Evolutionary conservation across 164 flowering plant species (phyloP).

Genomic region (Malania oleifera): DNA sequence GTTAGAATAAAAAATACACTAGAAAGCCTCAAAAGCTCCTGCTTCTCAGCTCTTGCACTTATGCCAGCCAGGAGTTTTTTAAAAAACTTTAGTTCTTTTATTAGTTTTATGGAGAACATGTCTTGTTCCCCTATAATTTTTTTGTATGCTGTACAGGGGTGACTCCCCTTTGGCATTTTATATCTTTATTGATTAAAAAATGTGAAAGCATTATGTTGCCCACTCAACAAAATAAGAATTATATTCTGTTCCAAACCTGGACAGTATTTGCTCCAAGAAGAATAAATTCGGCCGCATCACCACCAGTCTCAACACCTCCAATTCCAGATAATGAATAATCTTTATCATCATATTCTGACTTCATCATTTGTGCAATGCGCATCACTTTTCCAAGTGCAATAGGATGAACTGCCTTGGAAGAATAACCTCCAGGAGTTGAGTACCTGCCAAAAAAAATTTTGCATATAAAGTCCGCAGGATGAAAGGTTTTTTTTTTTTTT

Average conservation of each 20-base stretch:
- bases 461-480: not conserved
- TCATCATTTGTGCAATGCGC: constrained; percentile 95
- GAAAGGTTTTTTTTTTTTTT: too few relatives aligned
- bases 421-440: constrained; percentile 98
- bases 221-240: not conserved
- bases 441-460: constrained; percentile 41
- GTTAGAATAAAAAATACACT: too few relatives aligned
- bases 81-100: not conserved
- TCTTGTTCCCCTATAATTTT: too few relatives aligned
- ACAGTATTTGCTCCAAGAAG: constrained; percentile 97
- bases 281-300: constrained; percentile 96
- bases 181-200: too few relatives aligned
- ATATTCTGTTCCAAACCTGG: constrained; percentile 50
- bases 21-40: too few relatives aligned
- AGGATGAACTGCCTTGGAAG: constrained; percentile 93
- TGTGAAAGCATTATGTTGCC: not conserved
- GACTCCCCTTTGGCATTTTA: too few relatives aligned
- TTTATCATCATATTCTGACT: constrained; percentile 51
- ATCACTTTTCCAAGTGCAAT: constrained; percentile 96
- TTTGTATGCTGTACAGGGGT: not conserved
- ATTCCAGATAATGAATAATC: constrained; percentile 84
- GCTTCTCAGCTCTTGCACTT: too few relatives aligned
- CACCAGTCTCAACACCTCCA: constrained; percentile 97
- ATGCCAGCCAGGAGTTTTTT: too few relatives aligned
- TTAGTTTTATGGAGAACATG: too few relatives aligned